Evolutionary conservation across 2,329 filamentous ascomycete species (phyloP), one percentile per base, ranked within the genome.

Genomic region (Cladosporium sp.): DNA sequence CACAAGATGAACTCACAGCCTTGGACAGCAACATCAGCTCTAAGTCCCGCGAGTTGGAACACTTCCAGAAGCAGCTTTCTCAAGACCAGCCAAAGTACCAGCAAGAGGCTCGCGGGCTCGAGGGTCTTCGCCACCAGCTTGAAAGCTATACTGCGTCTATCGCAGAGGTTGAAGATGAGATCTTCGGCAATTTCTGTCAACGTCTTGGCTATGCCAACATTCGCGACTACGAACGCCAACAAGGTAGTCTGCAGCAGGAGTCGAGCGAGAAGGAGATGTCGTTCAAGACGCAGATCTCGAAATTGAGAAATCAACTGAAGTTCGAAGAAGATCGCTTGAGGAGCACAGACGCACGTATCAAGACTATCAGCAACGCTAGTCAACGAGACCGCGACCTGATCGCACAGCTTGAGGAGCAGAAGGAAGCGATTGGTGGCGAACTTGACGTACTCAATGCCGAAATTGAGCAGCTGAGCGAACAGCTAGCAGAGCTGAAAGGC

Each of bases 231-330:
- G 93, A 98, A 76, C 90, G 90, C 29, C 93, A 96, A 71, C 95
- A 98, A 79, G 94, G 95, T 58, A 93, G 91, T 50, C 82, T 96
- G 58, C 93, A 98, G 78, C 92, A 97, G 76, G 92, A 98, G 76
- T 91, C 91, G 53, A 89, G 89, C 0, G 89, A 95, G 78, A 93
- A 93, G 81, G 92, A 92, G 68, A 88, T 91, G 62, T 89, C 93
- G 70, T 98, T 97, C 72, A 91, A 90, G 65, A 88, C 90, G 4
- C 95, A 99, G 76, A 85, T 84, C 70, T 87, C 84, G 67, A 84
- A 81, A 62, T 82, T 90, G 56, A 81, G 88, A 70, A 87, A 86
- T 70, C 82, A 87, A 70, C 79, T 89, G 59, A 83, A 80, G 67
- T 89, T 88, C 67, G 86, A 89, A 72, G 91, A 89, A 75, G 88